Evolutionary conservation across 2,329 filamentous ascomycete species (phyloP).

Genomic region (Blastomyces silverae): DNA sequence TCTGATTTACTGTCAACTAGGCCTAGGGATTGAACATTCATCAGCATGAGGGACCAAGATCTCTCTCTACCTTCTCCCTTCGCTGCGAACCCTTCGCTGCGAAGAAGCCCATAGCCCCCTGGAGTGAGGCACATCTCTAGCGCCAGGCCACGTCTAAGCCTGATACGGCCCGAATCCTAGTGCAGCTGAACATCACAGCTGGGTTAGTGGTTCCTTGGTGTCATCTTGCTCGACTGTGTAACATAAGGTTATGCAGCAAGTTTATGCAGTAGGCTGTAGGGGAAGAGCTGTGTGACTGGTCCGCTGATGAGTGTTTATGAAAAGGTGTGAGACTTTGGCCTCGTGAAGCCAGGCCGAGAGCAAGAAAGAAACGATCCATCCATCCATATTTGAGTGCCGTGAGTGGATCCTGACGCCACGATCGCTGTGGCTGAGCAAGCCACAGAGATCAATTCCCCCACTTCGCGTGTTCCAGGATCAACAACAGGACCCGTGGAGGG

Average conservation of each 20-base stretch:
- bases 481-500: background rate
- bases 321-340: background rate
- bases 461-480: slow-evolving; percentile 1
- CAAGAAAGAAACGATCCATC: background rate
- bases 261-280: background rate
- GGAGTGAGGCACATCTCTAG: background rate
- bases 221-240: background rate
- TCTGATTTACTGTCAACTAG: background rate
- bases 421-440: slow-evolving; percentile 3
- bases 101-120: background rate
- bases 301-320: background rate
- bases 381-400: background rate
- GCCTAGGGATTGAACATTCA: background rate
- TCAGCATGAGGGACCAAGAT: background rate
- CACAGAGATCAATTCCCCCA: background rate
- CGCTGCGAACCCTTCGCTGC: background rate
- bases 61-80: background rate
- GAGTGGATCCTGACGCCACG: slow-evolving; percentile 6
- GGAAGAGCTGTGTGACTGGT: background rate
- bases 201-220: background rate
- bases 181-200: slow-evolving; percentile 2
- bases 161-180: background rate
- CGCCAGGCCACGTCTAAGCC: too few species aligned
- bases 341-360: background rate
- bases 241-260: background rate